Percentiles rank a stretch among this genome's conserved stretches.
These are phyloP conservation scores for Crepidotus variabilis DNA, from an alignment of 768 basidiomycete genomes.

Conservation along the genomic window DNA sequence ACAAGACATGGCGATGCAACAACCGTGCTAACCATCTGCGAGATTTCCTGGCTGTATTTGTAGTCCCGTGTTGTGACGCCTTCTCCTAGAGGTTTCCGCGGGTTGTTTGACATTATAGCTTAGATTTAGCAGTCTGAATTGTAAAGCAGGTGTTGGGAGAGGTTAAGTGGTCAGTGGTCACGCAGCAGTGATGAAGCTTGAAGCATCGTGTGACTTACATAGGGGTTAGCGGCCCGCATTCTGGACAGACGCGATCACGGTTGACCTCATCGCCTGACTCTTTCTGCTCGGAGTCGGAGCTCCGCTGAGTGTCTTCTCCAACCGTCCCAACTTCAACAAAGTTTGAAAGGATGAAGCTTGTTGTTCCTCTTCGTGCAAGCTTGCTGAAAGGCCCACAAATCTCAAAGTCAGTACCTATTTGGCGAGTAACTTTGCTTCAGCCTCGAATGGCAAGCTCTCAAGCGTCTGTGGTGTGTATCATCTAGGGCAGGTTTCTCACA, in stretches of 20 bases:
- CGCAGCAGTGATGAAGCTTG: not conserved
- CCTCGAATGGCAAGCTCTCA: conserved; percentile 54
- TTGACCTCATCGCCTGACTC: not conserved
- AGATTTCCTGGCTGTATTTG: conserved; percentile 89
- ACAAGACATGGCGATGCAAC: not conserved
- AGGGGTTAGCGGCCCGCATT: not conserved
- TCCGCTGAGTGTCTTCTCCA: too few species aligned
- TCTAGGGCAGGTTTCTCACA: conserved; percentile 2
- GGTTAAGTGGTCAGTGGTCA: too few species aligned
- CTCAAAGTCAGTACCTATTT: not conserved
- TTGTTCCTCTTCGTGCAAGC: not conserved
- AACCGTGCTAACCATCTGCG: conserved; percentile 71
- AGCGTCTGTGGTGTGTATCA: conserved; percentile 27
- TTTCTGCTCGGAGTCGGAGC: too few species aligned
- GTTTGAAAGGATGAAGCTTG: not conserved
- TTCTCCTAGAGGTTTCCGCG: not conserved
- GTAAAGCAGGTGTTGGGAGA: too few species aligned
- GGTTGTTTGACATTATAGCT: not conserved
- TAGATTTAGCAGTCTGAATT: too few species aligned
- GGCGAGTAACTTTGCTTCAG: not conserved
- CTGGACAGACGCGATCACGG: not conserved
- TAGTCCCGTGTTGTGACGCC: conserved; percentile 54
- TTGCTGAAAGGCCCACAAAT: not conserved
- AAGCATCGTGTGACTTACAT: not conserved
- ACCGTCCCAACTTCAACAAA: not conserved